Base-by-base conservation (phyloP, 75 land plant genomes). In the Pinus tabuliformis region DNA sequence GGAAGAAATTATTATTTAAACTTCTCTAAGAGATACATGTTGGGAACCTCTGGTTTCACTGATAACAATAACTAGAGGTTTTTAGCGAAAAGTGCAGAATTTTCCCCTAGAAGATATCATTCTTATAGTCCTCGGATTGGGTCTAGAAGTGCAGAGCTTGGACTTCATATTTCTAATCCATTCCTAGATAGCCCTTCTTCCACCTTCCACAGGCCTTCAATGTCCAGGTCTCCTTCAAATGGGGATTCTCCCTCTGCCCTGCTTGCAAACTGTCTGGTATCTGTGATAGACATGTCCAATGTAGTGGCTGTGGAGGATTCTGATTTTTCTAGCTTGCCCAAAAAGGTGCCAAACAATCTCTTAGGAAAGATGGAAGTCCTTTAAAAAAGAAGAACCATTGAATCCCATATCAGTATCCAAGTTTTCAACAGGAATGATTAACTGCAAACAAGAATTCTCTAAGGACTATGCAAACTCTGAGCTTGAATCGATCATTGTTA, bases 221-320 rank as follows among this genome's bases (percentile, higher is more conserved):
- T 36, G 17, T 37, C n/a, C 49, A 65, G 42, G 37, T 37, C 70
- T 37, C 37, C 45, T 65, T 65, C 45, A 37, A 42, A 30, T 54
- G 57, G 24, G n/a, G 70, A 76, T 21, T 74, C 81, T 21, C 73
- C 78, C 26, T 78, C 84, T 14, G 79, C 79, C 15, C 79, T 79
- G 68, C 70, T 82, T 45, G 79, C 81, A 54, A 85, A 85, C 58
- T 28, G 81, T 62, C 65, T 79, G 1, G 45, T 70, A 57, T 56
- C 83, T 7, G 56, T 36, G 20, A 21, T 24, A 5, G 78, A 52
- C 16, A 73, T 80, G 58, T 80, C 82, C 4, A 56, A 65, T 52
- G 87, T 79, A 6, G 72, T 81, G 62, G 83, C 83, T 36, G 70
- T 66, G 39, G 42, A 74, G 72, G 30, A 78, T 26, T 56, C 39